A percentile compares a stretch with the other conserved stretches of the same genome.
These are phyloP conservation scores for Fusarium stilboides DNA, from an alignment of 2,329 filamentous ascomycete species.

Conservation along the genomic window DNA sequence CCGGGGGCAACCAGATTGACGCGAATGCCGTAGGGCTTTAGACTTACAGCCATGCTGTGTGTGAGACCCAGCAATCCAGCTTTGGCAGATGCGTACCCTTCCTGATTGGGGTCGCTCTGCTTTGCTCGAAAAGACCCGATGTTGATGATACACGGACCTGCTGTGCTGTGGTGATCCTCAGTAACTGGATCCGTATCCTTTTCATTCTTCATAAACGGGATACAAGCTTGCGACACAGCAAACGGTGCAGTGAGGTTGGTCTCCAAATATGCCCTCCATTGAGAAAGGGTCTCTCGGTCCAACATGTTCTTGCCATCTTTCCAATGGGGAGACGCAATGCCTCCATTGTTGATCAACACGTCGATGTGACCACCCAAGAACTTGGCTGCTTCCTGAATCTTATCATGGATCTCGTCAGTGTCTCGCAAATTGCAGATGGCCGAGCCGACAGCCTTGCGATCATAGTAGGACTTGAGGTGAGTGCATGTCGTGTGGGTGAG, in stretches of 20 bases:
- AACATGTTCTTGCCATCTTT: conserved; percentile 22
- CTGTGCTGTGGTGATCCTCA: conserved; percentile 15
- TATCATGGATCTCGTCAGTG: conserved; percentile 7
- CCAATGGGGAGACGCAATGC: conserved; percentile 24
- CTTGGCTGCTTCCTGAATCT: conserved; percentile 17
- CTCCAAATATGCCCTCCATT: conserved; percentile 19
- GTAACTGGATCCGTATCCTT: conserved; percentile 6
- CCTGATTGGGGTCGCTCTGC: conserved; percentile 28
- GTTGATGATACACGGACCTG: conserved; percentile 26
- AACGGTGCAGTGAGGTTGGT: conserved; percentile 20
- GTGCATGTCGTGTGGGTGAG: conserved; percentile 12
- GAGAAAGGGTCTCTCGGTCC: conserved; percentile 4
- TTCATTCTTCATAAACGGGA: conserved; percentile 27
- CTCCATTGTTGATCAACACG: conserved; percentile 24
- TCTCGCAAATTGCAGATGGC: conserved; percentile 10
- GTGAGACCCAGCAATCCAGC: conserved; percentile 18
- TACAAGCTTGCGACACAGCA: conserved; percentile 17
- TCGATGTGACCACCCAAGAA: conserved; percentile 9
- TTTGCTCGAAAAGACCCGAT: conserved; percentile 18
- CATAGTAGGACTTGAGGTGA: conserved; percentile 18
- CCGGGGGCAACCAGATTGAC: conserved; percentile 22
- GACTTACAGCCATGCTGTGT: conserved; percentile 23
- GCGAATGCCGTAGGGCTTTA: conserved; percentile 6
- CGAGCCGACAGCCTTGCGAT: not conserved
- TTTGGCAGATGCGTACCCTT: conserved; percentile 19